Base-by-base conservation (phyloP, 2,329 filamentous ascomycete species). In the Alternaria sp. region DNA sequence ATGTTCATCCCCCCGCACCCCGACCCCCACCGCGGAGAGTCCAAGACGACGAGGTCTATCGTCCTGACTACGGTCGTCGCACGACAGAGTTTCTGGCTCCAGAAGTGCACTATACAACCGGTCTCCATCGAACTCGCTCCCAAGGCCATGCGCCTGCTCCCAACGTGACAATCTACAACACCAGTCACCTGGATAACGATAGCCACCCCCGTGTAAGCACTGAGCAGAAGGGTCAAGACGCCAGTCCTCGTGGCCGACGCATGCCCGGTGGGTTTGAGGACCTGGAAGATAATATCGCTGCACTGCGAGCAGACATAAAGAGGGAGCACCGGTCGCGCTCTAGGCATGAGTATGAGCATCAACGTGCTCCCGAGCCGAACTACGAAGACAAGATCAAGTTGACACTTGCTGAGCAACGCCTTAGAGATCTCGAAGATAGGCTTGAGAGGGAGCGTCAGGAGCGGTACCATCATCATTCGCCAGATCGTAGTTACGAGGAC, bases 161-260 rank as follows among this genome's bases (percentile, higher is more conserved):
- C 18, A 79, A 81, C 50, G 79, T 84, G 65, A 82, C 82, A 68
- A 83, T 84, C 64, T 81, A 82, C 75, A 84, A 84, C 71, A 81
- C 80, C 58, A 79, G 80, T 58, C 75, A 76, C 56, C 78, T 79
- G 65, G 75, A 80, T 65, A 77, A 76, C 57, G 77, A 78, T 46
- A 78, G 70, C 45, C 78, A 60, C 56, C 76, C 73, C 9, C 73
- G 74, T 54, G 73, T 81, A 14, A 76, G 72, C 63, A 74, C 74
- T 46, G 73, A 80, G 20, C 75, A 78, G n/a, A 65, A 62, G 37
- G 28, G 44, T 51, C 71, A 68, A 30, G 63, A 67, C 18, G 64
- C 71, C 15, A 76, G 70, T 64, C 69, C 75, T 44, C 73, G 75
- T 26, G 76, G 77, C 25, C 74, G 77, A 26, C 69, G 71, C 20